Conservation (phyloP, 345 rosid genomes). For the Salix viminalis region DNA sequence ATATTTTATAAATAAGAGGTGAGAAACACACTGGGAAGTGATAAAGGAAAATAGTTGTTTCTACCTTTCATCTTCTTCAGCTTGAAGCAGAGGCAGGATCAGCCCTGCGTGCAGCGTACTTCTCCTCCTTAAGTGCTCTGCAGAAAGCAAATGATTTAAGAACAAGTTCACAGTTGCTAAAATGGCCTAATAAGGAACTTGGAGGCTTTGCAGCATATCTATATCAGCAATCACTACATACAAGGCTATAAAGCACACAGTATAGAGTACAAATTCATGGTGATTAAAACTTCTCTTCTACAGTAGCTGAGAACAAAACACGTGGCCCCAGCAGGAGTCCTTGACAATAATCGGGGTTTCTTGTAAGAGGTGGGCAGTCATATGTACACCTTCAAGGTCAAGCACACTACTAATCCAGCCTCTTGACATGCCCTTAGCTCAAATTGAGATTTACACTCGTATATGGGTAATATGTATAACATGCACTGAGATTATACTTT, state of each 20-base stretch:
- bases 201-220: background rate
- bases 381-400: background rate
- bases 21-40: background rate
- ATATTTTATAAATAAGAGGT: background rate
- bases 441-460: background rate
- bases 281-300: background rate
- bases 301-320: no score
- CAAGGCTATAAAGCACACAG: background rate
- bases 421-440: background rate
- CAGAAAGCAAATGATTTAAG: constrained; percentile 13
- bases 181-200: background rate
- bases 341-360: background rate
- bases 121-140: constrained; percentile 97
- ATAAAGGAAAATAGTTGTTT: background rate
- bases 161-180: background rate
- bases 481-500: background rate
- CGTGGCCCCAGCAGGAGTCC: no score
- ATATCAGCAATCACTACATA: background rate
- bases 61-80: constrained; percentile 99
- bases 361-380: no score
- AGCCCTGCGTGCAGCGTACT: constrained; percentile 86
- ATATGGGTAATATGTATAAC: background rate
- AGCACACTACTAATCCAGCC: background rate
- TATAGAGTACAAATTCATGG: background rate
- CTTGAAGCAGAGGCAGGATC: constrained; percentile 86